A percentile compares a stretch with the other conserved stretches of the same genome.
These are phyloP conservation scores for Aphanomyces astaci DNA, from an alignment of 352 stramenopile genomes.

Conservation along the genomic window DNA sequence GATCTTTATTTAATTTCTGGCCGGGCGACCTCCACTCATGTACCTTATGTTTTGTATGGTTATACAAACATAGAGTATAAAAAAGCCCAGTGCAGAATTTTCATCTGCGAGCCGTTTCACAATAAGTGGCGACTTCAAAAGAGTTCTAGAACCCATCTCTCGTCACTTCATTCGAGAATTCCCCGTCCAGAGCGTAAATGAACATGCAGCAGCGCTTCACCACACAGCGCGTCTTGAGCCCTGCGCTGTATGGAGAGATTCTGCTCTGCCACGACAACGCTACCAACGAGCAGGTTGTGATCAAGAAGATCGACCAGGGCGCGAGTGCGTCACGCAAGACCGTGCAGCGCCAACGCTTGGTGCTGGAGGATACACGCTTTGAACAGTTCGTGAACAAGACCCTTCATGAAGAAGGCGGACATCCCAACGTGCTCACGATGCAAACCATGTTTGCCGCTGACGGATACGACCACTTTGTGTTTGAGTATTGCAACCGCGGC, in stretches of 20 bases:
- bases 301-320: conserved; percentile 73
- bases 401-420: conserved; percentile 49
- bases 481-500: conserved; percentile 54
- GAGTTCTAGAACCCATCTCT: conserved; percentile 9
- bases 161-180: background rate
- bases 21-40: background rate
- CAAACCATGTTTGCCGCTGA: conserved; percentile 58
- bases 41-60: background rate
- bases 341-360: conserved; percentile 37
- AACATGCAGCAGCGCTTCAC: background rate
- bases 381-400: conserved; percentile 64
- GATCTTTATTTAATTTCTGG: no score
- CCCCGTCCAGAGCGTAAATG: no score
- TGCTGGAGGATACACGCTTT: conserved; percentile 62
- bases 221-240: conserved; percentile 30
- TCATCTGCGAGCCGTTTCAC: background rate
- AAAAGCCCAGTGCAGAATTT: conserved; percentile 1
- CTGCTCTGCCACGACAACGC: conserved; percentile 46
- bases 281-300: conserved; percentile 48
- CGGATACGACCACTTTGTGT: conserved; percentile 52
- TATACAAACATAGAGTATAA: background rate
- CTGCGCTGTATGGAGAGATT: conserved; percentile 65
- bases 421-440: conserved; percentile 59
- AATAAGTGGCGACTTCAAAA: no score
- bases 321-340: conserved; percentile 41